Conservation (phyloP, 352 stramenopile genomes). For the Pythium sp. region DNA sequence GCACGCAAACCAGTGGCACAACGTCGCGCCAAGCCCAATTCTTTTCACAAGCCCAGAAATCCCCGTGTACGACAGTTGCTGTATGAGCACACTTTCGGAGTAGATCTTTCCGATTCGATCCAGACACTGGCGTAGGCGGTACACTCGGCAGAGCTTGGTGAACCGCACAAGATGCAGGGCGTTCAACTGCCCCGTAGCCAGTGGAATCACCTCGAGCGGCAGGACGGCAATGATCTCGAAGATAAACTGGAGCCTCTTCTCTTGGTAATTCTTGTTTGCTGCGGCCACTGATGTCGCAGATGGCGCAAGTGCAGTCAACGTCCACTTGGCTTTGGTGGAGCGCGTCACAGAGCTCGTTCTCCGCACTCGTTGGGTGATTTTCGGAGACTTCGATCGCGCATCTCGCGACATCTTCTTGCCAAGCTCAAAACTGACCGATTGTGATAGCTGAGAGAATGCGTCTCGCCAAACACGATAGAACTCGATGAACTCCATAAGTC, state of each 20-base stretch:
- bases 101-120: conserved; percentile 48
- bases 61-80: conserved; percentile 54
- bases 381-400: conserved; percentile 24
- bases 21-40: conserved; percentile 28
- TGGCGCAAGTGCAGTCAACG: conserved; percentile 36
- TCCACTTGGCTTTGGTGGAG: conserved; percentile 42
- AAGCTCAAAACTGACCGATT: conserved; percentile 40
- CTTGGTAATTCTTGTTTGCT: conserved; percentile 19
- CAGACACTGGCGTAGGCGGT: conserved; percentile 38
- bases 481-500: conserved; percentile 36
- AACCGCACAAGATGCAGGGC: conserved; percentile 54
- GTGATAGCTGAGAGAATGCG: conserved; percentile 34
- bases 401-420: conserved; percentile 49
- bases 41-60: conserved; percentile 48
- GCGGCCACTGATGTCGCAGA: conserved; percentile 15
- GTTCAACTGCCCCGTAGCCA: conserved; percentile 40
- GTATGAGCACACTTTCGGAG: conserved; percentile 38
- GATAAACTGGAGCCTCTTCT: conserved; percentile 36
- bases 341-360: conserved; percentile 18
- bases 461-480: conserved; percentile 42
- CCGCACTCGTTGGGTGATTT: conserved; percentile 30
- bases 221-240: conserved; percentile 52
- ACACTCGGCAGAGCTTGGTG: conserved; percentile 59
- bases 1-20: conserved; percentile 61
- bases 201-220: conserved; percentile 49